Conservation (phyloP, 2,329 filamentous ascomycete genomes). For the Verticillium tricorpus region DNA sequence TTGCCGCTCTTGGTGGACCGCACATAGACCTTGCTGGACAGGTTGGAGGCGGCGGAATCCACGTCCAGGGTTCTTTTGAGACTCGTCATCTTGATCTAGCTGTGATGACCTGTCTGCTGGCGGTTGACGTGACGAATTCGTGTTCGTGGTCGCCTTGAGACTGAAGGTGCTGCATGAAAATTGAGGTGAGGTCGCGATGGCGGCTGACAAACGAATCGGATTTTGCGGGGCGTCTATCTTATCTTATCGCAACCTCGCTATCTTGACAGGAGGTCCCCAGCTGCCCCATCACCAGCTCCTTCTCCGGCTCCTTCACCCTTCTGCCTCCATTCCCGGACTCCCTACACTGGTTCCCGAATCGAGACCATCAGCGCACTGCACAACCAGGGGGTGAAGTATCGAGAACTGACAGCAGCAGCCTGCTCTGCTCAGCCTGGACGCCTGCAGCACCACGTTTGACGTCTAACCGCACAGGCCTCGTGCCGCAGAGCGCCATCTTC, state of each 20-base stretch:
- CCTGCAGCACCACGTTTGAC: too few species aligned
- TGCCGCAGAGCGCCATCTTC: background rate
- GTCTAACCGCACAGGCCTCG: background rate
- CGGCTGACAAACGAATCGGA: slow-evolving; percentile 1
- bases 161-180: background rate
- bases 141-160: background rate
- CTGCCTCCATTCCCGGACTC: too few species aligned
- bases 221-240: background rate
- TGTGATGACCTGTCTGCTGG: background rate
- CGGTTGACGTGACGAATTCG: background rate
- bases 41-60: slow-evolving; percentile 60
- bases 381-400: background rate
- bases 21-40: slow-evolving; percentile 94
- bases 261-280: background rate
- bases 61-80: slow-evolving; percentile 54
- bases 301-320: too few species aligned
- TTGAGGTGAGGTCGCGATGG: background rate
- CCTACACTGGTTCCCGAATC: too few species aligned
- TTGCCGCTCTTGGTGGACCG: slow-evolving; percentile 93
- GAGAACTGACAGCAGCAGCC: too few species aligned
- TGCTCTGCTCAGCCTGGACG: too few species aligned
- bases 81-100: slow-evolving; percentile 52
- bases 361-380: background rate
- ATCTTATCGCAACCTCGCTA: background rate
- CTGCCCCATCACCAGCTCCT: background rate